Conservation (phyloP, 257 asterid species). For the Orobanche coerulescens region DNA sequence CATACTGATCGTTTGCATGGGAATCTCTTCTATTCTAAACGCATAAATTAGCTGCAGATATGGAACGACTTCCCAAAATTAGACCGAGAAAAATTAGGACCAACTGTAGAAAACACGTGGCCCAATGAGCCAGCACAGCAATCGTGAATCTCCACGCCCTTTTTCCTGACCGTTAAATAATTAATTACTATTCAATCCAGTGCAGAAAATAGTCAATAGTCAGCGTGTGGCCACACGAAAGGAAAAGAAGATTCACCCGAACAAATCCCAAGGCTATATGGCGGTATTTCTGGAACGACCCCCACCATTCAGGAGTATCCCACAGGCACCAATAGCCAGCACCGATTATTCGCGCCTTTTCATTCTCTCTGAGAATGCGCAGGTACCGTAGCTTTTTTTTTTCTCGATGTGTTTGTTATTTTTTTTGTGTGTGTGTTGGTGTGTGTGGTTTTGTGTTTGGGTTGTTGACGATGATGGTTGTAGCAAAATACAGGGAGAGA, state of each 20-base stretch:
- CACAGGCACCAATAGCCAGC: not conserved
- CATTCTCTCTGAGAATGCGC: not conserved
- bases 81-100: too few relatives aligned
- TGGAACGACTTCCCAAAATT: too few relatives aligned
- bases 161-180: too few relatives aligned
- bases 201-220: not conserved
- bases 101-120: too few relatives aligned
- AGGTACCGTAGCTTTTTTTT: not conserved
- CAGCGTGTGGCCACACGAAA: not conserved
- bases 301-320: not conserved
- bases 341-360: not conserved
- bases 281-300: not conserved
- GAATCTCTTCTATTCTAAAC: too few relatives aligned
- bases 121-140: too few relatives aligned
- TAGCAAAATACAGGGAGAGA: slow-evolving; percentile 4
- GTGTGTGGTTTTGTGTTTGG: not conserved
- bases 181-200: too few relatives aligned
- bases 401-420: not conserved
- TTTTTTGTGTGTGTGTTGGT: not conserved
- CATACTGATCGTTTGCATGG: too few relatives aligned
- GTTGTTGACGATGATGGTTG: not conserved
- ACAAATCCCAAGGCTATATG: not conserved
- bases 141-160: too few relatives aligned
- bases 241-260: not conserved
- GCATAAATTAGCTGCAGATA: too few relatives aligned